Conservation (phyloP, 441 rosid genomes). For the Aquilaria agallochum region DNA sequence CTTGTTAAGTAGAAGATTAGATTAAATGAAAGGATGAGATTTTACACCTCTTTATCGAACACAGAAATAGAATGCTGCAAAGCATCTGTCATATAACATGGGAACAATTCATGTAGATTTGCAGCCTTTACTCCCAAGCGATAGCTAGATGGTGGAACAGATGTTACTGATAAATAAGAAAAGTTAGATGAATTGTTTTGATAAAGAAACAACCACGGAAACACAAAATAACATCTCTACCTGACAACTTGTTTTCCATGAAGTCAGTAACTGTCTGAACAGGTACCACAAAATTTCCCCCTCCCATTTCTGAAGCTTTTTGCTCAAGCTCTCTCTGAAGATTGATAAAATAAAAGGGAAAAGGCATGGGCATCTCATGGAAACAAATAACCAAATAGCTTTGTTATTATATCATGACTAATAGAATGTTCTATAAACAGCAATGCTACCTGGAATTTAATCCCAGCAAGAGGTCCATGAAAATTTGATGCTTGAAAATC, state of each 20-base stretch:
- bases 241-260: conserved; percentile 65
- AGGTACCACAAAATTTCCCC: conserved; percentile 75
- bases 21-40: neutral
- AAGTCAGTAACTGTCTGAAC: conserved; percentile 84
- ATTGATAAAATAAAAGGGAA: conserved; percentile 14
- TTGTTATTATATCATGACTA: neutral
- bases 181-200: conserved; percentile 13
- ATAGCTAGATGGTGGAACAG: conserved; percentile 85
- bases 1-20: no score
- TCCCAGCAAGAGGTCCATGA: conserved; percentile 85
- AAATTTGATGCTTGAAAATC: conserved; percentile 69
- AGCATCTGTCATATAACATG: conserved; percentile 65
- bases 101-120: conserved; percentile 77
- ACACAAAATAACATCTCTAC: conserved; percentile 23
- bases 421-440: conserved; percentile 3
- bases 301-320: conserved; percentile 88
- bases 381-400: no score
- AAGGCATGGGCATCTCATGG: neutral
- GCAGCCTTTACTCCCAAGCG: conserved; percentile 85
- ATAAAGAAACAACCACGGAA: conserved; percentile 4
- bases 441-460: conserved; percentile 77
- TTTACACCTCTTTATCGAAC: conserved; percentile 78
- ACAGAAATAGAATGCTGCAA: conserved; percentile 55
- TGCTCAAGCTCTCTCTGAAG: conserved; percentile 82
- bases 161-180: conserved; percentile 39